These are phyloP conservation scores for Arachnomyces sp. DNA, from an alignment of 2,329 filamentous ascomycete genomes.

Conservation along the genomic window DNA sequence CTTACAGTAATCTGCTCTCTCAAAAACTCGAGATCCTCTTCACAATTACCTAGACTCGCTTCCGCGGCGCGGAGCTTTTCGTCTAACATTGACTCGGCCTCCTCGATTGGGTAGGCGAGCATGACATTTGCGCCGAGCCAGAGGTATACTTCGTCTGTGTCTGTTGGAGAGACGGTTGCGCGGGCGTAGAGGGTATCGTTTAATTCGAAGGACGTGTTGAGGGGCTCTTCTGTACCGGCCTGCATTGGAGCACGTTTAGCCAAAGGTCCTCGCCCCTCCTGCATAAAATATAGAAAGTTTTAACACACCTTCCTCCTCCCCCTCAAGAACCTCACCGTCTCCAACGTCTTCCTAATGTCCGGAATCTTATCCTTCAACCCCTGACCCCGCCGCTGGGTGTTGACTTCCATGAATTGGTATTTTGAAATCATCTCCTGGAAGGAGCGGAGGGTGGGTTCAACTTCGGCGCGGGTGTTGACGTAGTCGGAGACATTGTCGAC, in stretches of 20 bases:
- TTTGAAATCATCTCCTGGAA: constrained; percentile 59
- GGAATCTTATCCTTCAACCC: constrained; percentile 92
- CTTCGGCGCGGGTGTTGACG: constrained; percentile 37
- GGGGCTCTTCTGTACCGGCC: constrained; percentile 42
- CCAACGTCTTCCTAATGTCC: constrained; percentile 91
- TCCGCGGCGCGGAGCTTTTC: constrained; percentile 74
- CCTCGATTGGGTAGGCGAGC: constrained; percentile 84
- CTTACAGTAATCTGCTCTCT: constrained; percentile 90
- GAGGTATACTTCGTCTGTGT: constrained; percentile 73
- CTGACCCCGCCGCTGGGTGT: constrained; percentile 71
- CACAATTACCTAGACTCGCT: constrained; percentile 73
- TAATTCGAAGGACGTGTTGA: constrained; percentile 90
- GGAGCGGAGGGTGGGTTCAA: constrained; percentile 37
- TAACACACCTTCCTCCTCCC: constrained; percentile 58
- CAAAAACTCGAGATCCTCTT: constrained; percentile 93
- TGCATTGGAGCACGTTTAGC: constrained; percentile 10
- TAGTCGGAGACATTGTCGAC: constrained; percentile 41
- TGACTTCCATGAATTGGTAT: constrained; percentile 99
- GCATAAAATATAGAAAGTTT: background rate
- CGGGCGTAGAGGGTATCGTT: constrained; percentile 94
- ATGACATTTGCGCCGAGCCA: constrained; percentile 99
- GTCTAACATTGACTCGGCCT: constrained; percentile 70
- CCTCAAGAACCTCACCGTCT: constrained; percentile 80
- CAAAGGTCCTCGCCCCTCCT: constrained; percentile 2
- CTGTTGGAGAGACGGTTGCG: constrained; percentile 68